Percentiles rank a stretch among this genome's conserved stretches.
These are phyloP conservation scores for Ceratobasidium papillatum DNA, from an alignment of 1,284 basidiomycete species.

Conservation along the genomic window DNA sequence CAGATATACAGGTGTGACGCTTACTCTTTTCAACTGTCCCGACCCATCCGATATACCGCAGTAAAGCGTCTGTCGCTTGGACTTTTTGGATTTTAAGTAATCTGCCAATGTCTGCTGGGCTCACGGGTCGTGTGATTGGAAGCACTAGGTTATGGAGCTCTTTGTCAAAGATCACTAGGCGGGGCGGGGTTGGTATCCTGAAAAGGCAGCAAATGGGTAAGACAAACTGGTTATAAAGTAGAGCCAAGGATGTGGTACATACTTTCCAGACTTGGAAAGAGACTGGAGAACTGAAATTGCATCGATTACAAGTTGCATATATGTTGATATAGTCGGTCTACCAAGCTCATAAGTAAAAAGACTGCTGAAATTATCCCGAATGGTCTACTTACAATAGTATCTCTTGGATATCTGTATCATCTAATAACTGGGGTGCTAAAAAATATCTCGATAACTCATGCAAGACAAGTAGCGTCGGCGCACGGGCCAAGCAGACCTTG, in stretches of 20 bases:
- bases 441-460: slow-evolving; percentile 73
- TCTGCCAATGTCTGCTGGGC: not conserved
- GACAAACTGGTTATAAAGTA: not conserved
- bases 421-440: slow-evolving; percentile 45
- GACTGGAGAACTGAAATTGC: slow-evolving; percentile 48
- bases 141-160: slow-evolving; percentile 63
- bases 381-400: slow-evolving; percentile 44
- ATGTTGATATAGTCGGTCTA: slow-evolving; percentile 39
- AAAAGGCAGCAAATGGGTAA: not conserved
- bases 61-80: slow-evolving; percentile 12
- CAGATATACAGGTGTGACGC: not conserved
- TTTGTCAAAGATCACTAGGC: slow-evolving; percentile 66
- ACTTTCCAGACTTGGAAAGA: slow-evolving; percentile 48
- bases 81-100: slow-evolving; percentile 1
- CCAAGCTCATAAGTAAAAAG: not conserved
- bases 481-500: slow-evolving; percentile 57
- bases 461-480: slow-evolving; percentile 67
- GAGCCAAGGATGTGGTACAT: not conserved
- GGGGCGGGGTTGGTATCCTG: slow-evolving; percentile 52
- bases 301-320: slow-evolving; percentile 39
- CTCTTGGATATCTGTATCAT: slow-evolving; percentile 30
- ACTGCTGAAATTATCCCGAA: not conserved
- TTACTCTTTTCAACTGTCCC: slow-evolving; percentile 39
- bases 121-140: slow-evolving; percentile 54
- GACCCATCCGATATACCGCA: slow-evolving; percentile 40